Percentiles rank a stretch among this genome's conserved stretches.
Evolutionary conservation across 345 rosid genomes (phyloP).

Genomic region (Moricandia arvensis): DNA sequence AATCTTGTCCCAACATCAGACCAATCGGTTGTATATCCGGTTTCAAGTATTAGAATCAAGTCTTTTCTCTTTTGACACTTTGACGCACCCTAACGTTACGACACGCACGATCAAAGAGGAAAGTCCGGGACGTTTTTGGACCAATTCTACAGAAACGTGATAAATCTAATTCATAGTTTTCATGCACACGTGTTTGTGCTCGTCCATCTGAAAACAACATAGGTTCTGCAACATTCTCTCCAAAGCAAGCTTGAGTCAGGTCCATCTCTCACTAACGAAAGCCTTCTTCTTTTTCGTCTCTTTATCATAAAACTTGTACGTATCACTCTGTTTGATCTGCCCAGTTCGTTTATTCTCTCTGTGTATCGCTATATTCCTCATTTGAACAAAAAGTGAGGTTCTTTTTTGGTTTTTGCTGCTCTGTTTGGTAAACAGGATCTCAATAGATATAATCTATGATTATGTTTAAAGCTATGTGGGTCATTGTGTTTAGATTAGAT

Average conservation of each 20-base stretch:
- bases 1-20: neutral
- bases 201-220: neutral
- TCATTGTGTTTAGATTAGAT: neutral
- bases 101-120: constrained; percentile 27
- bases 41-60: neutral
- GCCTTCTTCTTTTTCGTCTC: neutral
- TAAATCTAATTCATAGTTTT: neutral
- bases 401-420: neutral
- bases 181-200: constrained; percentile 12
- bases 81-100: neutral
- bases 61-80: constrained; percentile 2
- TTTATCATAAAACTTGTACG: neutral
- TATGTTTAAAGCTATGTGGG: neutral
- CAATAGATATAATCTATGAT: neutral
- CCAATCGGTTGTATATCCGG: constrained; percentile 9
- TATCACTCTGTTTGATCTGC: constrained; percentile 8
- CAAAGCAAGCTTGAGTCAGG: constrained; percentile 22
- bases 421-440: neutral
- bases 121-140: constrained; percentile 34
- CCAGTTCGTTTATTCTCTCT: neutral
- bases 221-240: constrained; percentile 31
- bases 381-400: neutral
- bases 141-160: constrained; percentile 33
- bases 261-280: neutral
- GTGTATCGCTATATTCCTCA: neutral